Conservation (phyloP, 2,329 filamentous ascomycete species). For the Penicillium verrucosum region DNA sequence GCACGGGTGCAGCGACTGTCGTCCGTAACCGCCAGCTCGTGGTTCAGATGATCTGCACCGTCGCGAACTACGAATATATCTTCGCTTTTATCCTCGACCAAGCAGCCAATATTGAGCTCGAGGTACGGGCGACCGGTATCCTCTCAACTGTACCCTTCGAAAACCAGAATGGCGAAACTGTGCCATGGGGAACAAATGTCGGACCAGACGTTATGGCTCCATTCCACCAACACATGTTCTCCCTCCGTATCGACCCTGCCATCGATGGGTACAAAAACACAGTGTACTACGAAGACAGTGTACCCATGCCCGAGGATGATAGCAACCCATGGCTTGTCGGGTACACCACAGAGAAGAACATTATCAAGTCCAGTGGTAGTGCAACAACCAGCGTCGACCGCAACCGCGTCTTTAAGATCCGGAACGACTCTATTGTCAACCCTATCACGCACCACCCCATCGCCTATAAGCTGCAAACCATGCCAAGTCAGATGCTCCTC, state of each 20-base stretch:
- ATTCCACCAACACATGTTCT: slow-evolving; percentile 77
- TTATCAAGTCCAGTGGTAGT: slow-evolving; percentile 49
- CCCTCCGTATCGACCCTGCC: slow-evolving; percentile 61
- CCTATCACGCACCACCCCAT: slow-evolving; percentile 46
- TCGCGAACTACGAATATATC: slow-evolving; percentile 72
- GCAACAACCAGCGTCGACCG: slow-evolving; percentile 53
- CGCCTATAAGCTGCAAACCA: slow-evolving; percentile 50
- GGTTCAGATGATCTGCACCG: slow-evolving; percentile 67
- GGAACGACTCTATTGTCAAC: slow-evolving; percentile 48
- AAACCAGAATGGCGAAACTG: slow-evolving; percentile 55
- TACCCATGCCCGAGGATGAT: slow-evolving; percentile 51
- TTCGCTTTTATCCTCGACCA: slow-evolving; percentile 71
- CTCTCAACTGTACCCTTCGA: slow-evolving; percentile 66
- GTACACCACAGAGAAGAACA: slow-evolving; percentile 55
- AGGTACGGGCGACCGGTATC: slow-evolving; percentile 67
- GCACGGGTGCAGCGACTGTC: slow-evolving; percentile 61
- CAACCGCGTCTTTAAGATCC: slow-evolving; percentile 53
- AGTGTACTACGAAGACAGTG: slow-evolving; percentile 56
- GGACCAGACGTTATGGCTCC: slow-evolving; percentile 66
- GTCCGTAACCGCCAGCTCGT: slow-evolving; percentile 66
- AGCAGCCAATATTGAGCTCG: slow-evolving; percentile 64
- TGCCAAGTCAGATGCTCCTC: slow-evolving; percentile 50
- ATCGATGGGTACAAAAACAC: slow-evolving; percentile 57
- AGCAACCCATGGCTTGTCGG: slow-evolving; percentile 61
- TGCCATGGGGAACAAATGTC: slow-evolving; percentile 67